These are phyloP conservation scores for Pyrus betulifolia DNA, from an alignment of 306 rosid species.

Conservation along the genomic window DNA sequence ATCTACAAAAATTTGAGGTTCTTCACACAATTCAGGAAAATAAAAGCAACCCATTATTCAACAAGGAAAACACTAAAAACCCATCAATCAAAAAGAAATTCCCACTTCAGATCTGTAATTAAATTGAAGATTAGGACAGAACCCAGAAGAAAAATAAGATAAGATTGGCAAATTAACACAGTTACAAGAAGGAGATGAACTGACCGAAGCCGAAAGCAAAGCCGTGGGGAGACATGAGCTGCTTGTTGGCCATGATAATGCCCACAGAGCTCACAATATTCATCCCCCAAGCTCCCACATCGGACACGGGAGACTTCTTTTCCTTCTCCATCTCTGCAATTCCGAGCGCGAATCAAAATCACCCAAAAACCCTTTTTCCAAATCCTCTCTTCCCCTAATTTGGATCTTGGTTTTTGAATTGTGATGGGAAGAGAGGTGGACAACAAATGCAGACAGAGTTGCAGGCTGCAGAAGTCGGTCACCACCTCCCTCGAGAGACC, in stretches of 20 bases:
- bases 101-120: constrained; percentile 1
- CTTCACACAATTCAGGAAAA: neutral
- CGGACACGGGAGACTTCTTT: constrained; percentile 26
- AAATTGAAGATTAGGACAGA: neutral
- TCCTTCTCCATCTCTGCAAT: constrained; percentile 24
- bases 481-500: constrained; percentile 5
- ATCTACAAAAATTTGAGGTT: neutral
- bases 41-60: neutral
- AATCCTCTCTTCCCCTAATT: neutral
- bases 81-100: neutral
- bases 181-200: constrained; percentile 1
- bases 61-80: neutral
- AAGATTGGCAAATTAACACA: neutral
- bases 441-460: constrained; percentile 7
- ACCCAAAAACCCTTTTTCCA: neutral
- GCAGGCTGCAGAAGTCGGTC: constrained; percentile 13
- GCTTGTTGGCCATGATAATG: constrained; percentile 53
- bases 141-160: neutral
- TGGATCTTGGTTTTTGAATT: neutral
- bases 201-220: constrained; percentile 45
- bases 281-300: constrained; percentile 56
- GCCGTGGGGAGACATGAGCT: constrained; percentile 46
- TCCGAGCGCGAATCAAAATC: neutral
- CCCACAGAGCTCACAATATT: constrained; percentile 55
- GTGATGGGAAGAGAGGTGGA: constrained; percentile 1